A percentile compares a stretch with the other conserved stretches of the same genome.
Evolutionary conservation across 495 filamentous ascomycete species (phyloP).

Genomic region (Amphirosellinia nigrospora): DNA sequence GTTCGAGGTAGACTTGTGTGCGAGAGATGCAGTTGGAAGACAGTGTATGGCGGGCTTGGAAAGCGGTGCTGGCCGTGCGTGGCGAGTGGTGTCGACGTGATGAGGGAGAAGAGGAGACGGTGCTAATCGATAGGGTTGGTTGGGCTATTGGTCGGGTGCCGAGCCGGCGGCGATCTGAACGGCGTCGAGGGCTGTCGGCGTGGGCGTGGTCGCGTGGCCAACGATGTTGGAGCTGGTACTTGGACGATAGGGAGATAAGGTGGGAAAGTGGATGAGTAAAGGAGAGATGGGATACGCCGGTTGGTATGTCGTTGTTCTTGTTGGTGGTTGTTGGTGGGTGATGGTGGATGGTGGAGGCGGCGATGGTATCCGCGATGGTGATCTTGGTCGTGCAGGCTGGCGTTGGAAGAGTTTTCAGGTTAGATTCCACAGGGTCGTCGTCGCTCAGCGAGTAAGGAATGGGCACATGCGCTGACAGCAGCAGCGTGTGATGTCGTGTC

Average conservation of each 20-base stretch:
- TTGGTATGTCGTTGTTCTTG: background rate
- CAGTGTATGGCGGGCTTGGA: background rate
- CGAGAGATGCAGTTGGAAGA: background rate
- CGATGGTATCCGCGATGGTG: background rate
- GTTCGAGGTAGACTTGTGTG: background rate
- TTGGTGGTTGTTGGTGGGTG: background rate
- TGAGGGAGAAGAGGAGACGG: constrained; percentile 14
- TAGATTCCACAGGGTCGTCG: constrained; percentile 17
- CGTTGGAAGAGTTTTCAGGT: constrained; percentile 22
- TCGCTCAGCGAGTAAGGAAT: constrained; percentile 29
- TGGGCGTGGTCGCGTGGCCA: constrained; percentile 16
- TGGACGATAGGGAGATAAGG: background rate
- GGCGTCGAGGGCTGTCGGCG: constrained; percentile 6
- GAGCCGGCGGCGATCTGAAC: constrained; percentile 13
- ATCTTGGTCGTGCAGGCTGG: background rate
- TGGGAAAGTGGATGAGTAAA: constrained; percentile 13
- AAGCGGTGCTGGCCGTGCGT: background rate
- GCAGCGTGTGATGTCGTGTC: constrained; percentile 29
- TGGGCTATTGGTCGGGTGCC: constrained; percentile 26
- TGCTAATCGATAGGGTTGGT: constrained; percentile 24
- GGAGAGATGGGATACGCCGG: background rate
- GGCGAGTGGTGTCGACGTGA: background rate
- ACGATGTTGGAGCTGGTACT: background rate
- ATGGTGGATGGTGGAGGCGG: background rate
- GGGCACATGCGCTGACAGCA: constrained; percentile 29